A percentile compares a stretch with the other conserved stretches of the same genome.
Conservation (phyloP, 257 asterid genomes). For the Salvia miltiorrhiza region DNA sequence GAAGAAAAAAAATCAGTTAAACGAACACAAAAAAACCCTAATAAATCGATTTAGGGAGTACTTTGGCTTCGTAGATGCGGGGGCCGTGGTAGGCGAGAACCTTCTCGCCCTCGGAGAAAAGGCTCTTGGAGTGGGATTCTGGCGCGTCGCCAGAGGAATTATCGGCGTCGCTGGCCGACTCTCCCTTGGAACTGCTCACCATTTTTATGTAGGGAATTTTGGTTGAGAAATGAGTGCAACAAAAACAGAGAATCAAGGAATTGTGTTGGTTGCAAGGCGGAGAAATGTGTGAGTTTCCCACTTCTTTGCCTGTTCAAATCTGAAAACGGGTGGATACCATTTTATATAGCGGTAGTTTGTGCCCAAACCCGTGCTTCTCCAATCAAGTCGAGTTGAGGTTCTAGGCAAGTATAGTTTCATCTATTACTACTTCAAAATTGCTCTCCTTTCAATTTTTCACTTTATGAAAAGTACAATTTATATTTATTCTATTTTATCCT, state of each 20-base stretch:
- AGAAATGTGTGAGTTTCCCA: constrained; percentile 10
- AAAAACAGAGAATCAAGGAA: background rate
- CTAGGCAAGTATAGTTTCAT: no score
- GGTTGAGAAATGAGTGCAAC: background rate
- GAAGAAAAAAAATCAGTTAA: background rate
- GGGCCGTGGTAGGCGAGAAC: constrained; percentile 94
- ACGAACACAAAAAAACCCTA: constrained; percentile 27
- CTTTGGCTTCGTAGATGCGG: constrained; percentile 61
- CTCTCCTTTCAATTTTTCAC: no score
- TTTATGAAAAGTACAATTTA: no score
- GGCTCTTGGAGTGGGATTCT: constrained; percentile 44
- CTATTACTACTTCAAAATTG: no score
- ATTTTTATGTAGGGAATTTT: constrained; percentile 9
- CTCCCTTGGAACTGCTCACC: constrained; percentile 50
- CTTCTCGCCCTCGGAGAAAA: constrained; percentile 77
- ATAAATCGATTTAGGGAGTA: constrained; percentile 20
- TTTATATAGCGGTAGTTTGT: background rate
- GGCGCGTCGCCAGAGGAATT: constrained; percentile 69
- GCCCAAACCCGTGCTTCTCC: constrained; percentile 17
- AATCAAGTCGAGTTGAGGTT: no score
- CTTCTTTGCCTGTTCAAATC: constrained; percentile 23
- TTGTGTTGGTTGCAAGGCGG: background rate
- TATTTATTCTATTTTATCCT: no score
- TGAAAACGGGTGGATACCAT: constrained; percentile 12
- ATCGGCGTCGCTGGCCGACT: constrained; percentile 62